Evolutionary conservation across 495 filamentous ascomycete species (phyloP), one percentile per base, ranked within the genome.

Genomic region (Chaetomium fimeti): DNA sequence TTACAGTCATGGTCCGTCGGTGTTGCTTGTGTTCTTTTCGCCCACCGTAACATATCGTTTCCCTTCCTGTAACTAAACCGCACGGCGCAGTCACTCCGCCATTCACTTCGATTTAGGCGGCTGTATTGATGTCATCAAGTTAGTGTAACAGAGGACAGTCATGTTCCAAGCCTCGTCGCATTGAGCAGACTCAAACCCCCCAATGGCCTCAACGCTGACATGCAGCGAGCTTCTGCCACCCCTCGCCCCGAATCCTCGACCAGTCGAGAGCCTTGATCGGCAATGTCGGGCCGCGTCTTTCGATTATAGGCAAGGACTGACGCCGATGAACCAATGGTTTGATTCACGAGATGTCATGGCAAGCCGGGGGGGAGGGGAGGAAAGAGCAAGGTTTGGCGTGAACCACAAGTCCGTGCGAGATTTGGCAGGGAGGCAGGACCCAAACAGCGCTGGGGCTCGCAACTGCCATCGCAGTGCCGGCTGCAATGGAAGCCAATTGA

Each of bases 351-450:
- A n/a, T 18, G 4, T 18, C 15, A 18, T 18, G 43, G n/a, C 16
- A 47, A 47, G 43, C 43, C 16, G 7, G n/a, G 15, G 16, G 4
- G 15, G n/a, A 49, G 7, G 16, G 42, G 18, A 20, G 45, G 15
- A 24, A 49, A 20, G 45, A 5, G 45, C n/a, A 20, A 49, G 45
- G 45, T 49, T 49, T 47, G 32, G 15, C 20, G 45, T 20, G 45
- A 49, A 49, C 45, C n/a, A 49, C 45, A 24, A n/a, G 45, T 20
- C 45, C 45, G 45, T 49, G 45, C 45, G 45, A 49, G 43, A 18
- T 47, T n/a, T n/a, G 15, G 4, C 4, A 45, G 12, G 18, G 15
- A 20, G 15, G 43, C 16, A 47, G 45, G 45, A 20, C 8, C 45
- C 43, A 20, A 24, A n/a, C 43, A 18, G 43, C 18, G 20, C 5